phyloP scores from a whole-genome alignment of 129 eudicot species.

The Centaurea solstitialis region DNA sequence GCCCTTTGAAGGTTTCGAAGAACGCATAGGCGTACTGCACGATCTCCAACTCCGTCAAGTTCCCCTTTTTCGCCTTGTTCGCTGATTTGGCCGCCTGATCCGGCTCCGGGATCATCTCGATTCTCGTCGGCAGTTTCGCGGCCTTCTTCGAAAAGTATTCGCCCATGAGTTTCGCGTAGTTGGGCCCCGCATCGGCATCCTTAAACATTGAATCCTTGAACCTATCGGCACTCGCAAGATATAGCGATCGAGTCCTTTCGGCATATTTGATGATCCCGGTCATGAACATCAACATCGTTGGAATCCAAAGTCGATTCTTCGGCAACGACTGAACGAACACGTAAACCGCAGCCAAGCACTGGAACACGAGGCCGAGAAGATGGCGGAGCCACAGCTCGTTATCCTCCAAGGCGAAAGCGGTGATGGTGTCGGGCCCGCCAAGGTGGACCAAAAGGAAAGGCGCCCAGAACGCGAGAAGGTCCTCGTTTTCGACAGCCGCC shows the following conservation, averaged over 20 bases:
- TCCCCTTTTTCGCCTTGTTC: slow-evolving; percentile 29
- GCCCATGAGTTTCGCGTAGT: slow-evolving; percentile 56
- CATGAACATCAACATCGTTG: slow-evolving; percentile 46
- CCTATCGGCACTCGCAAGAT: slow-evolving; percentile 49
- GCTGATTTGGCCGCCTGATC: slow-evolving; percentile 33
- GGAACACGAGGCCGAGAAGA: slow-evolving; percentile 44
- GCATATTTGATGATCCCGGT: slow-evolving; percentile 47
- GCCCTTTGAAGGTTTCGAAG: slow-evolving; percentile 49
- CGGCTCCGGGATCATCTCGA: slow-evolving; percentile 29
- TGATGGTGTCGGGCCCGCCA: slow-evolving; percentile 69
- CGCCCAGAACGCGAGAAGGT: slow-evolving; percentile 60
- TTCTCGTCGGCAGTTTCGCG: slow-evolving; percentile 36
- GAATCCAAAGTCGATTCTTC: slow-evolving; percentile 29
- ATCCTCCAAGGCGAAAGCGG: slow-evolving; percentile 63
- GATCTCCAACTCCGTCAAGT: slow-evolving; percentile 32
- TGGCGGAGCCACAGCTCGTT: slow-evolving; percentile 70
- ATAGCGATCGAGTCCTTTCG: slow-evolving; percentile 43
- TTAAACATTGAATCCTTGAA: too few relatives aligned
- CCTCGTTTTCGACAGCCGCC: slow-evolving; percentile 16
- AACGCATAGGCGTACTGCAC: slow-evolving; percentile 49
- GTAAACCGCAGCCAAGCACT: slow-evolving; percentile 27
- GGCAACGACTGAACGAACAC: slow-evolving; percentile 43
- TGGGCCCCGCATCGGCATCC: slow-evolving; percentile 51
- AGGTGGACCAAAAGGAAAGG: slow-evolving; percentile 63
- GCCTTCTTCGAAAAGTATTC: slow-evolving; percentile 40